Conservation (phyloP, 805 yeast species). For the Yamadazyma nakazawae region DNA sequence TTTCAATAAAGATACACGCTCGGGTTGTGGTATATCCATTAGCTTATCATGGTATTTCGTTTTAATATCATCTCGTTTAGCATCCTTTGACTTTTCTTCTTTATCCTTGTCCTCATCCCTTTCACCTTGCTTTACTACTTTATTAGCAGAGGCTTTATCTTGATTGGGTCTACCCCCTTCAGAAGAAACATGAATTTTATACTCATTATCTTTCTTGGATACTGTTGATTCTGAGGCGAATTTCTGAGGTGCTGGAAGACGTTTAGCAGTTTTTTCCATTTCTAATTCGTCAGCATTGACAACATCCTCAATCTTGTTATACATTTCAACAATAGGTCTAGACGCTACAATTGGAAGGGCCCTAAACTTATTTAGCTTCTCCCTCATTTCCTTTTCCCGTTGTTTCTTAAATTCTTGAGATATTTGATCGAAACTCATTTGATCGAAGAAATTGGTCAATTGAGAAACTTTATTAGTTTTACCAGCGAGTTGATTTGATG, state of each 20-base stretch:
- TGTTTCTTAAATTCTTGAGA: constrained; percentile 85
- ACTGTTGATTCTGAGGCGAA: constrained; percentile 7
- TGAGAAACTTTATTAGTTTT: constrained; percentile 48
- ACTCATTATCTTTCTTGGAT: not conserved
- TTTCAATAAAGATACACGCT: constrained; percentile 73
- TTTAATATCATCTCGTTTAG: not conserved
- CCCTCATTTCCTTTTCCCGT: constrained; percentile 69
- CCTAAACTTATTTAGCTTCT: constrained; percentile 59
- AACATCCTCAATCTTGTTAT: constrained; percentile 83
- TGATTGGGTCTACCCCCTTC: not conserved
- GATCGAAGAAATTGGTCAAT: constrained; percentile 64
- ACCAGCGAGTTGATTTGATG: constrained; percentile 2
- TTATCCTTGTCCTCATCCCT: constrained; percentile 4
- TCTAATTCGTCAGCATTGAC: constrained; percentile 45
- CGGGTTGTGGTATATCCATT: constrained; percentile 42
- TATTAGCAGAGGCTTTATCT: not conserved
- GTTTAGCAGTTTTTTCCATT: constrained; percentile 11
- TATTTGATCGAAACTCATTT: constrained; percentile 73
- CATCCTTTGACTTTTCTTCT: not conserved
- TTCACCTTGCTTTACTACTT: not conserved
- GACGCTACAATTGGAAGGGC: constrained; percentile 71
- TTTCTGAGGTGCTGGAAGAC: constrained; percentile 4
- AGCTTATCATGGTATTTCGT: constrained; percentile 6
- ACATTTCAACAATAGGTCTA: constrained; percentile 87
- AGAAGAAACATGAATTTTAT: not conserved